Base-by-base conservation (phyloP, 352 stramenopile species). In the Globisporangium cederbergense region DNA sequence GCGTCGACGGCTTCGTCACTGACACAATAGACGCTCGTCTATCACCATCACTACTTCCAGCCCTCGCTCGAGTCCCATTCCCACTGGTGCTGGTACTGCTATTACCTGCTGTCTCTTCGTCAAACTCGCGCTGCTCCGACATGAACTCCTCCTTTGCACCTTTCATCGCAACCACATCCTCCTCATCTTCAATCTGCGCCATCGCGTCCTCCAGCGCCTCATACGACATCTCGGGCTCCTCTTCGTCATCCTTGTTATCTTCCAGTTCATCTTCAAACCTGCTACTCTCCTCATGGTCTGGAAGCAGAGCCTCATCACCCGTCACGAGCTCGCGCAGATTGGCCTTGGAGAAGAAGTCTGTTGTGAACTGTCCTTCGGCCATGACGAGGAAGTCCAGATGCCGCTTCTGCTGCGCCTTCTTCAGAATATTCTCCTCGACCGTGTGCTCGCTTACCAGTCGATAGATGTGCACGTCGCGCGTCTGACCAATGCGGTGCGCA, bases 361-460 rank as follows among this genome's bases (percentile, higher is more conserved):
- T 90, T 18, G 79, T 87, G 65, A 88, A 88, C 53, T 95, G 79
- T 7, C 81, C 75, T 53, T 89, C 75, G 36, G 73, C 77, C 79
- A 97, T 91, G 16, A 94, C 95, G 4, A 99, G 71, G 40, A 97
- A 96, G 73, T 99, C 96, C 34, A 99, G 79, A 62, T 99, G 97
- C 1, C 93, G 85, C 78, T 99, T 99, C 71, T 99, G 97, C 62
- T 95, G 86, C 0, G 92, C 97, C 72, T 99, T 99, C n/a, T 90
- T 86, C n/a, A 99, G 70, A 65, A 99, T 99, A 75, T 99, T 99
- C 74, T 99, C 97, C 76, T 99, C 98, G 40, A 99, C 97, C 1
- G 97, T 98, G 70, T 98, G 88, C 60, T 98, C 88, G 30, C 89
- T 98, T 5, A 99, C 90, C 18, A 99, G 79, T 0, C 98, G 87